Evolutionary conservation across 2,329 filamentous ascomycete genomes (phyloP).

Genomic region (Colletotrichum tanaceti): DNA sequence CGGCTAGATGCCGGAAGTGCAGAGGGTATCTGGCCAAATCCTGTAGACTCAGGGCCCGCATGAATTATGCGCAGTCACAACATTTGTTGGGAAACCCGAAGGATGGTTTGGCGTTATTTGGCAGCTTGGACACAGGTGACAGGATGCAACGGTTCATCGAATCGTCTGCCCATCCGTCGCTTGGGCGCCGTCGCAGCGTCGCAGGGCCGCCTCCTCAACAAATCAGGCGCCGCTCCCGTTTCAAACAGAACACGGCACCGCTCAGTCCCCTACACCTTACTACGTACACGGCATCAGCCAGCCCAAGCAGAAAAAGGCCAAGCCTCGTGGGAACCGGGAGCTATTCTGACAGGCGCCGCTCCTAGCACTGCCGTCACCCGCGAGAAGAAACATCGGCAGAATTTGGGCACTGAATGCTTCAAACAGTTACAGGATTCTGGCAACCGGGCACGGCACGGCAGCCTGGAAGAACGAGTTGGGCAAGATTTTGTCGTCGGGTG

Average conservation of each 20-base stretch:
- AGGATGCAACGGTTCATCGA: constrained; percentile 8
- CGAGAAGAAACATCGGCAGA: constrained; percentile 4
- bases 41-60: not conserved
- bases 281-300: not conserved
- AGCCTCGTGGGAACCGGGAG: constrained; percentile 20
- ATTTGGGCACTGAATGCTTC: not conserved
- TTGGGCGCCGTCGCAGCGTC: not conserved
- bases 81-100: not conserved
- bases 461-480: no score
- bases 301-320: constrained; percentile 20
- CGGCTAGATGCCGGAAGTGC: no score
- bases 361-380: not conserved
- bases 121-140: not conserved
- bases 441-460: not conserved
- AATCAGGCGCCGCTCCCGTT: constrained; percentile 15
- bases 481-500: not conserved
- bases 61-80: not conserved
- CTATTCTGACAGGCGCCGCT: constrained; percentile 21
- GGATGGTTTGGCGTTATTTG: not conserved
- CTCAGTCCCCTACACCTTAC: constrained; percentile 8
- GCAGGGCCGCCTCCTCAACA: constrained; percentile 11
- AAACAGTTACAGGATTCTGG: not conserved
- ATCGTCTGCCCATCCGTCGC: constrained; percentile 8
- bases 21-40: not conserved
- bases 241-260: constrained; percentile 15